Evolutionary conservation across 805 yeast genomes (phyloP).

Genomic region (Schwanniomyces occidentalis): DNA sequence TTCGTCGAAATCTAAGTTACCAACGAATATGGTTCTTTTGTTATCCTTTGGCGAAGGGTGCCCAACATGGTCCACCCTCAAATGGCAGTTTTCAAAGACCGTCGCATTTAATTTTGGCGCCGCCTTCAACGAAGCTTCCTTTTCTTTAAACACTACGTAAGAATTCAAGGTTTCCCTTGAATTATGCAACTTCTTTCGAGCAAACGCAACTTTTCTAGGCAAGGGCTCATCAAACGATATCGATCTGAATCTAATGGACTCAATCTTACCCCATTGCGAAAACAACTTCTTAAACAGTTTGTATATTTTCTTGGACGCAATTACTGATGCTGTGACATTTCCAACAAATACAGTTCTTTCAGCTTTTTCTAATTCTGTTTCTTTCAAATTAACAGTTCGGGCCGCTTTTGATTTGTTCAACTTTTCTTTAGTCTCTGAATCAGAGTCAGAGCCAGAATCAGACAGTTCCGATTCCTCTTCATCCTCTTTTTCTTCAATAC

Average conservation of each 20-base stretch:
- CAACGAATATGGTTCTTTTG: conserved; percentile 84
- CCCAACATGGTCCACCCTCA: conserved; percentile 90
- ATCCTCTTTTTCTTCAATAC: conserved; percentile 15
- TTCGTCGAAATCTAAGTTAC: conserved; percentile 91
- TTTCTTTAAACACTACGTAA: conserved; percentile 73
- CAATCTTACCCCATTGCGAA: conserved; percentile 51
- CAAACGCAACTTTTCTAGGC: conserved; percentile 91
- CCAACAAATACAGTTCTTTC: conserved; percentile 87
- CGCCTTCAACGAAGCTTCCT: conserved; percentile 47
- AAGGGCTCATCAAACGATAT: conserved; percentile 83
- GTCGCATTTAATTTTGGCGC: conserved; percentile 60
- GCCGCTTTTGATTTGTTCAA: conserved; percentile 32
- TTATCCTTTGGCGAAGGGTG: conserved; percentile 88
- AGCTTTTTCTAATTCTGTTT: conserved; percentile 76
- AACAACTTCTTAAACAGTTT: conserved; percentile 70
- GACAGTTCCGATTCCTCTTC: conserved; percentile 15
- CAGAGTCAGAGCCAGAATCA: conserved; percentile 17
- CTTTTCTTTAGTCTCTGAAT: conserved; percentile 12
- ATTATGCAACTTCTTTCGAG: conserved; percentile 72
- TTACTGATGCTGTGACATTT: conserved; percentile 66
- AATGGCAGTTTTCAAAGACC: conserved; percentile 68
- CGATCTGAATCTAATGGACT: conserved; percentile 87
- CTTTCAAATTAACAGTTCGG: conserved; percentile 58
- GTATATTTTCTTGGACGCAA: conserved; percentile 60
- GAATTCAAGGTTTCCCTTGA: conserved; percentile 83